Conservation (phyloP, 345 rosid genomes). For the Raphanus sativus region DNA sequence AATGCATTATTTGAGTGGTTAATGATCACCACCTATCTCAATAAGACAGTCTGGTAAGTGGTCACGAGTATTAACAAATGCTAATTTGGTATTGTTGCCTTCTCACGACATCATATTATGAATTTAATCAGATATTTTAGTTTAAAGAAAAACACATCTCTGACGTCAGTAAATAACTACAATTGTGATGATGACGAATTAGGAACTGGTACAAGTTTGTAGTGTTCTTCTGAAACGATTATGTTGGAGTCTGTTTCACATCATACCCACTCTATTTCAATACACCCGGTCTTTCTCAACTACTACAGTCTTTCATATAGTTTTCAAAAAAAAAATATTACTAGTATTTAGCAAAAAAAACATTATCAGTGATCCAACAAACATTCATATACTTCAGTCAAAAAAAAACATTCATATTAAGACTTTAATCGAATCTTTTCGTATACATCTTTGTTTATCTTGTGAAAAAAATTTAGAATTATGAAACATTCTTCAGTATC, state of each 20-base stretch:
- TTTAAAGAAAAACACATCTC: background rate
- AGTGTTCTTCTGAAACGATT: background rate
- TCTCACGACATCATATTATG: background rate
- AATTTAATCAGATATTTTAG: background rate
- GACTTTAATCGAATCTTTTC: background rate
- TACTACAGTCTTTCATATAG: background rate
- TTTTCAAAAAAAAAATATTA: background rate
- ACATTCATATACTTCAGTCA: too few relatives aligned
- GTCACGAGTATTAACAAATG: background rate
- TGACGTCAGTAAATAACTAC: background rate
- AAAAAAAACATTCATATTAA: background rate
- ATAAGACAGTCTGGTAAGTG: background rate
- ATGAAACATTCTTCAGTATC: background rate
- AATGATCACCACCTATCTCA: background rate
- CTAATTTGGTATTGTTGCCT: background rate
- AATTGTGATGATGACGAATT: background rate
- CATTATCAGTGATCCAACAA: background rate
- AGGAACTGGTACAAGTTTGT: background rate
- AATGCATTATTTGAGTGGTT: constrained; percentile 1
- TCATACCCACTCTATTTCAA: background rate
- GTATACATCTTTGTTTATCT: background rate
- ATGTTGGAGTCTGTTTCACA: background rate
- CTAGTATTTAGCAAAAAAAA: background rate
- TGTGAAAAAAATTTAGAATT: too few relatives aligned
- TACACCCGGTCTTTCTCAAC: background rate